Base-by-base conservation (phyloP, 1,284 basidiomycete species). In the Ustilago xerochloae region DNA sequence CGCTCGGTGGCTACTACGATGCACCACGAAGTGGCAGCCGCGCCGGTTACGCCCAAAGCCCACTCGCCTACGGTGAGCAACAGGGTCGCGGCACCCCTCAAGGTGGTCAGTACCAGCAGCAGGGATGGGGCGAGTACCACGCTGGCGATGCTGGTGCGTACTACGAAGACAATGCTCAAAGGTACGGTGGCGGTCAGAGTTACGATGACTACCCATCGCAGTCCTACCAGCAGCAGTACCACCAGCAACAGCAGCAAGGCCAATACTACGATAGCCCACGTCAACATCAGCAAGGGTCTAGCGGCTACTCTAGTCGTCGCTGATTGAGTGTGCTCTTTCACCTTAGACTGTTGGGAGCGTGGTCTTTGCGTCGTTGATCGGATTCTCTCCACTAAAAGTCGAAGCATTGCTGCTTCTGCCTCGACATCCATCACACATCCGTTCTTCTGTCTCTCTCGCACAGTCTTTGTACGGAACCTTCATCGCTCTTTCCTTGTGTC, bases 111-210 rank as follows among this genome's bases (percentile, higher is more conserved):
- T 74, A 76, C 47, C 66, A 69, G 53, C 66, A 69, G 53, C 78
- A 80, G 41, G 78, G 78, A 8, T 80, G 78, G 78, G 78, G 77
- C 28, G 78, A 80, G 51, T 73, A 80, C 63, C 75, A 78, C 47
- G 69, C 71, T 8, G 78, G 78, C 16, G 78, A 80, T 39, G 77
- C 76, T 9, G 78, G 78, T 22, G 78, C 78, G 10, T 75, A 80
- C 49, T 80, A 80, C 62, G 69, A 72, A 28, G 67, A 79, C 56
- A 71, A 72, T 55, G 45, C 72, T n/a, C 62, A 60, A 51, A 65
- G 73, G 32, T 78, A 76, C 30, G 57, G 53, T 26, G 57, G 54
- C 32, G 55, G 62, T n/a, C 63, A 54, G 29, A 45, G 55, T 55
- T 66, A 70, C 56, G 66, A 74, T 24, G 71, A 75, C 33, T 66